These are phyloP conservation scores for Saturnispora hagleri DNA, from an alignment of 805 yeast species.

Conservation along the genomic window DNA sequence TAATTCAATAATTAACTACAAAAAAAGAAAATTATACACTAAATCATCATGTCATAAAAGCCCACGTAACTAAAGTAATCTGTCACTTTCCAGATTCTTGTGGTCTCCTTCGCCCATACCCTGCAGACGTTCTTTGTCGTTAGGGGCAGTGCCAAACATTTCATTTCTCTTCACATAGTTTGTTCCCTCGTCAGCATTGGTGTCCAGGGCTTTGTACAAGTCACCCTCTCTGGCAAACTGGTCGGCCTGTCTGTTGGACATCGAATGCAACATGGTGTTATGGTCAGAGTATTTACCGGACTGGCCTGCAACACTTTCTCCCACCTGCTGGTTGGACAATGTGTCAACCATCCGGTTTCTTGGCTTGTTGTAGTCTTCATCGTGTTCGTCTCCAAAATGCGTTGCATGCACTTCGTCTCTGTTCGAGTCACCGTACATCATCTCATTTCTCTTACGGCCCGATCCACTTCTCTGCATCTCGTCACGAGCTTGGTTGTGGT, in stretches of 20 bases:
- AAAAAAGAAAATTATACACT: background rate
- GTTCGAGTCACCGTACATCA: constrained; percentile 10
- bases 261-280: background rate
- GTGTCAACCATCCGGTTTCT: constrained; percentile 13
- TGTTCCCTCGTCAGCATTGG: background rate
- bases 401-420: constrained; percentile 8
- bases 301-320: background rate
- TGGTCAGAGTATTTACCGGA: background rate
- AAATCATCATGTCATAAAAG: background rate
- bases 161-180: background rate
- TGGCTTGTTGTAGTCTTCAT: constrained; percentile 6
- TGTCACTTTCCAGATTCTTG: background rate
- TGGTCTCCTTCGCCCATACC: background rate
- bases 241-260: background rate
- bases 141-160: background rate
- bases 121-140: background rate
- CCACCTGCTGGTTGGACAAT: constrained; percentile 9
- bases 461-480: background rate
- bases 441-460: constrained; percentile 5
- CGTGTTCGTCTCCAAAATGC: background rate
- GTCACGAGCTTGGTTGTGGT: background rate
- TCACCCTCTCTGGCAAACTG: background rate
- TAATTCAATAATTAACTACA: background rate
- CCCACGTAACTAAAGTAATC: background rate
- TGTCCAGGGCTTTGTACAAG: background rate